Evolutionary conservation across 495 filamentous ascomycete genomes (phyloP), one percentile per base, ranked within the genome.

Genomic region (Penicillium desertorum): DNA sequence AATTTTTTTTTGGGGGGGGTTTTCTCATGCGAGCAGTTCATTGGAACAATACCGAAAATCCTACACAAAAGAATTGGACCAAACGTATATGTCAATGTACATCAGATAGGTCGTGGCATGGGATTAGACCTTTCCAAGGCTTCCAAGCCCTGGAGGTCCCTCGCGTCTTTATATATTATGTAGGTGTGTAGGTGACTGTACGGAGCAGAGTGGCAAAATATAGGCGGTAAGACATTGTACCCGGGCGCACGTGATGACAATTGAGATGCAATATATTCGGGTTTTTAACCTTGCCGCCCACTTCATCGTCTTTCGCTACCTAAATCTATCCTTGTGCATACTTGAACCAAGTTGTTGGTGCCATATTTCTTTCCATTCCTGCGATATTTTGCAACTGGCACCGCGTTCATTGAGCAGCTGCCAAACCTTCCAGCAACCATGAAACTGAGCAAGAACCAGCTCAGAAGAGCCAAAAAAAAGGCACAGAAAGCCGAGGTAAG

Each of bases 401-500:
- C 6, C 5, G 23, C 53, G 22, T 34, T n/a, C 14, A 8, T 27
- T 27, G 30, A 45, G 34, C 30, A n/a, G 11, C 22, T 55, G 22
- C 20, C 30, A 46, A 8, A 19, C 23, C 17, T 7, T 22, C 17
- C 34, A 34, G 42, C 61, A 9, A 60, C 51, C 17, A 71, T 69
- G 61, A 92, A 92, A 73, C 79, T 84, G 70, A 89, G 82, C 68
- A 95, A 92, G 75, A 94, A 95, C 65, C 88, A 92, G 72, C 82
- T 90, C 67, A 81, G 88, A 69, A 83, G 88, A 67, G 91, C 91
- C 30, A 91, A 91, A 80, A 96, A 90, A 79, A 96, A 96, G 83
- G 88, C 88, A 52, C 81, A 89, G 61, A 89, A 90, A 74, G 52
- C 45, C 17, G 62, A 70, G 60, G 64, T 73, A 61, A 65, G 70